Conservation (phyloP, 2,329 filamentous ascomycete species). For the Teratosphaeria gauchensis region DNA sequence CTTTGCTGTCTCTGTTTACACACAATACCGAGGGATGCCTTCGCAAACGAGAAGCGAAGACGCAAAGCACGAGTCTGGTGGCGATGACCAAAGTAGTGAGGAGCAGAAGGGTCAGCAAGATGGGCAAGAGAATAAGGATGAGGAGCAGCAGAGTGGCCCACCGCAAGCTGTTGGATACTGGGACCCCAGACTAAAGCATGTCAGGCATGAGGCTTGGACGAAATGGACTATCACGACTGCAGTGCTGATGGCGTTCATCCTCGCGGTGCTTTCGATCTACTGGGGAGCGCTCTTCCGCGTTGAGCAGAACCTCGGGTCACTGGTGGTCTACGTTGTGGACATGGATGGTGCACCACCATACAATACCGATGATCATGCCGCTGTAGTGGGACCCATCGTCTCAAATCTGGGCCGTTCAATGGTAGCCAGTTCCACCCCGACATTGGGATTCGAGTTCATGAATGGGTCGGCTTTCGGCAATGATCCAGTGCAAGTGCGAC, state of each 20-base stretch:
- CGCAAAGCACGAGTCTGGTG: neutral
- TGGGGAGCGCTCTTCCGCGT: slow-evolving; percentile 50
- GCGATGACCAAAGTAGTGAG: neutral
- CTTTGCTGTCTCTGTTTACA: neutral
- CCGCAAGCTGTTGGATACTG: slow-evolving; percentile 34
- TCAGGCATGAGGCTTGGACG: slow-evolving; percentile 29
- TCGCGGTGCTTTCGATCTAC: slow-evolving; percentile 49
- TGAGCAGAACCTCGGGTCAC: slow-evolving; percentile 37
- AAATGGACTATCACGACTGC: slow-evolving; percentile 37
- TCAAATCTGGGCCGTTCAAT: slow-evolving; percentile 38
- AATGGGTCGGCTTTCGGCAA: slow-evolving; percentile 44
- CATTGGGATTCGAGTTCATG: slow-evolving; percentile 43
- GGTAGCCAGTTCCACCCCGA: slow-evolving; percentile 28
- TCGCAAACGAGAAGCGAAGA: neutral
- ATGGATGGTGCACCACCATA: slow-evolving; percentile 52
- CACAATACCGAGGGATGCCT: neutral
- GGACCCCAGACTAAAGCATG: slow-evolving; percentile 31
- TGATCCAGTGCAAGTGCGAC: slow-evolving; percentile 47
- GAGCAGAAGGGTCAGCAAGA: slow-evolving; percentile 1
- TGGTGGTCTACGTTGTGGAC: slow-evolving; percentile 52
- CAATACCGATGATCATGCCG: slow-evolving; percentile 30
- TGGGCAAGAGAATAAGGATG: neutral
- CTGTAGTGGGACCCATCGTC: slow-evolving; percentile 49
- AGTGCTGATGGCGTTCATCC: slow-evolving; percentile 47
- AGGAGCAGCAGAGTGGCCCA: slow-evolving; percentile 4